Evolutionary conservation across 2,329 filamentous ascomycete species (phyloP).

Genomic region (Cladobotryum protrusum): DNA sequence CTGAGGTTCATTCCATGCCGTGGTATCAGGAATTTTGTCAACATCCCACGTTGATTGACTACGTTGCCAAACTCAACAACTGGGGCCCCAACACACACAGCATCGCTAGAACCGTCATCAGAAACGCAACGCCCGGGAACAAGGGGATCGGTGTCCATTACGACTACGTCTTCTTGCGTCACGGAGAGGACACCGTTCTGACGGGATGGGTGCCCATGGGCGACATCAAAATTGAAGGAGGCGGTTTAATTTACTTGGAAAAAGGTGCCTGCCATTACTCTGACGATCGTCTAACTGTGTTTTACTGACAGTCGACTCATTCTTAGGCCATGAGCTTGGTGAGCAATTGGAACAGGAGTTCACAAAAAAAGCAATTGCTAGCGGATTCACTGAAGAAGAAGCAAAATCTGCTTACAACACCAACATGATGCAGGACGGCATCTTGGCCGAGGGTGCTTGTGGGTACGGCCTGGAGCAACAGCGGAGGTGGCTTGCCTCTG

Average conservation of each 20-base stretch:
- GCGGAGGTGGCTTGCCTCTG: conserved; percentile 29
- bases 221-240: conserved; percentile 46
- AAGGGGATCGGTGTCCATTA: conserved; percentile 56
- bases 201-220: conserved; percentile 55
- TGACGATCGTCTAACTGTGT: neutral
- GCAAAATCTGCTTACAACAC: conserved; percentile 46
- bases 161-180: conserved; percentile 51
- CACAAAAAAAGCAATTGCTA: conserved; percentile 38
- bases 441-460: conserved; percentile 35
- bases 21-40: conserved; percentile 48
- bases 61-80: conserved; percentile 44
- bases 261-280: conserved; percentile 23
- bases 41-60: conserved; percentile 43
- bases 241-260: conserved; percentile 55
- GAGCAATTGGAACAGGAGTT: conserved; percentile 45
- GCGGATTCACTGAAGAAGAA: conserved; percentile 47
- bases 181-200: conserved; percentile 48
- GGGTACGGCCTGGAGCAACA: conserved; percentile 11
- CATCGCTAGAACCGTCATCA: conserved; percentile 40
- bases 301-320: conserved; percentile 6
- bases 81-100: conserved; percentile 45
- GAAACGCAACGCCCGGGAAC: conserved; percentile 51
- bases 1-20: conserved; percentile 46
- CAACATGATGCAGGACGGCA: conserved; percentile 52
- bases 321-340: conserved; percentile 30